These are phyloP conservation scores for Sodiomyces alkalinus DNA, from an alignment of 2,329 filamentous ascomycete species.

Conservation along the genomic window DNA sequence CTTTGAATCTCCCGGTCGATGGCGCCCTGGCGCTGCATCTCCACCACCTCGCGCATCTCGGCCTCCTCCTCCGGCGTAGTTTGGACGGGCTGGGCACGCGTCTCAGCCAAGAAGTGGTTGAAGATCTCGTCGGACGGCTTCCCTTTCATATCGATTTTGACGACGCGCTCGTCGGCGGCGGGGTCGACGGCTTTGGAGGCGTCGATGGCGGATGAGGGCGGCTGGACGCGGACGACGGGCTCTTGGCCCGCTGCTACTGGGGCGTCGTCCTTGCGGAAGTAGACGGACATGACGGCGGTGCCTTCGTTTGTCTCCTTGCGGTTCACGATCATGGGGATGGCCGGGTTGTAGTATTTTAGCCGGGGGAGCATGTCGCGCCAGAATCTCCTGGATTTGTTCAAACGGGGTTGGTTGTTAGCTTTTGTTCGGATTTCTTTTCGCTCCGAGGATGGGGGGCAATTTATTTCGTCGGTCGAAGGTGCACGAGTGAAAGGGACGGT, in stretches of 20 bases:
- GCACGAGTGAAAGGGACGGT: neutral
- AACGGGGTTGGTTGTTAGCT: neutral
- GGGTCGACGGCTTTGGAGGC: slow-evolving; percentile 32
- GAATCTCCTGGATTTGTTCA: slow-evolving; percentile 55
- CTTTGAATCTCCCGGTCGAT: slow-evolving; percentile 39
- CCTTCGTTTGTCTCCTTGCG: slow-evolving; percentile 42
- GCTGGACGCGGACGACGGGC: slow-evolving; percentile 20
- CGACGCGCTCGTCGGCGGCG: slow-evolving; percentile 29
- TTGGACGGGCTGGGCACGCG: slow-evolving; percentile 40
- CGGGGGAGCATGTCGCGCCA: slow-evolving; percentile 71
- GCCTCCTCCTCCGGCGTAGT: slow-evolving; percentile 43
- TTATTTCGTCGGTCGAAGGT: too few species aligned
- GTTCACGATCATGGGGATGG: slow-evolving; percentile 67
- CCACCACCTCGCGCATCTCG: slow-evolving; percentile 41
- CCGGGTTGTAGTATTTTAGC: slow-evolving; percentile 89
- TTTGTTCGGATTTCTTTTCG: slow-evolving; percentile 23
- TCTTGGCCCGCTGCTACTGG: slow-evolving; percentile 12
- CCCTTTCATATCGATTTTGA: slow-evolving; percentile 49
- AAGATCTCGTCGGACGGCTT: slow-evolving; percentile 48
- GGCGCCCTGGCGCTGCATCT: slow-evolving; percentile 32
- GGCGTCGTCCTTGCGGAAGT: slow-evolving; percentile 31
- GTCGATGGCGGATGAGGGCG: slow-evolving; percentile 30
- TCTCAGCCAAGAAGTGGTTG: slow-evolving; percentile 43
- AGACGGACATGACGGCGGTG: slow-evolving; percentile 49
- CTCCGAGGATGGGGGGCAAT: slow-evolving; percentile 12